A percentile compares a stretch with the other conserved stretches of the same genome.
Conservation (phyloP, 805 yeast genomes). For the Starmera amethionina region DNA sequence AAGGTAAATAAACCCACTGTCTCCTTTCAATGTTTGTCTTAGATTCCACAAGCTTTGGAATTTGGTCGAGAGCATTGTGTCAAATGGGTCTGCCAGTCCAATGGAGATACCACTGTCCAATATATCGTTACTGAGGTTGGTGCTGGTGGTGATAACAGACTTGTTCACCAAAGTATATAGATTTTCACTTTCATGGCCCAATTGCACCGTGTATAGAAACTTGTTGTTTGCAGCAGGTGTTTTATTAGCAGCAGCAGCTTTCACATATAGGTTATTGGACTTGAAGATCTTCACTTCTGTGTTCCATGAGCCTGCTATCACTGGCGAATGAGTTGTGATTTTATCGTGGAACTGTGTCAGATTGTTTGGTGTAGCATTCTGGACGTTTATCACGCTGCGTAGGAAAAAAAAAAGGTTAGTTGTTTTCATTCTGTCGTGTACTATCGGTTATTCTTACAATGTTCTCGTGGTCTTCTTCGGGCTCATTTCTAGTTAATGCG, state of each 20-base stretch:
- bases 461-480: too few relatives aligned
- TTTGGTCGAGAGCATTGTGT: conserved; percentile 42
- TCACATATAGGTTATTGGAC: conserved; percentile 34
- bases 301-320: conserved; percentile 53
- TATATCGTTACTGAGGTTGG: conserved; percentile 17
- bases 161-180: conserved; percentile 13
- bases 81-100: conserved; percentile 49
- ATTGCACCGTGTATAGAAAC: conserved; percentile 6
- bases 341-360: conserved; percentile 64
- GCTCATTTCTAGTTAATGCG: too few relatives aligned
- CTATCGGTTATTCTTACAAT: too few relatives aligned
- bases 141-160: conserved; percentile 19
- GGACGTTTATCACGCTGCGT: conserved; percentile 13
- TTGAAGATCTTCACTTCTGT: conserved; percentile 60
- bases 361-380: conserved; percentile 44
- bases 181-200: conserved; percentile 11
- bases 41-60: conserved; percentile 62
- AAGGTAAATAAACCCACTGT: conserved; percentile 60
- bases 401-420: background rate
- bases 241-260: conserved; percentile 24
- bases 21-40: conserved; percentile 64
- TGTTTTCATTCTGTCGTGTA: too few relatives aligned
- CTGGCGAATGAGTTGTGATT: conserved; percentile 58
- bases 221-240: conserved; percentile 1
- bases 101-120: conserved; percentile 43